Conservation (phyloP, 1,284 basidiomycete genomes). For the Leccinum solheimii region DNA sequence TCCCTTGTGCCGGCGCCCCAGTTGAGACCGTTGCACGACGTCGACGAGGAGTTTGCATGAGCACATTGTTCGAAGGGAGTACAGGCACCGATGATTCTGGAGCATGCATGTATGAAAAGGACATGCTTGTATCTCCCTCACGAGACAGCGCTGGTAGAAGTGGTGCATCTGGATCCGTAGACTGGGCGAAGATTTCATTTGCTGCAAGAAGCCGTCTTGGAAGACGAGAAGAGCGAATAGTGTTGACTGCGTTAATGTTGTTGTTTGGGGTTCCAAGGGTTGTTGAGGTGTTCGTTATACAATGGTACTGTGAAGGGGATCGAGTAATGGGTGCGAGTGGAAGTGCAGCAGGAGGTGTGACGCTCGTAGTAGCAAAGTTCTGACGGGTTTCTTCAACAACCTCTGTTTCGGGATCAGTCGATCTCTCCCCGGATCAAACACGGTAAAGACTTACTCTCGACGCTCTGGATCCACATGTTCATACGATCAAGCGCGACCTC, state of each 20-base stretch:
- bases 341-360: conserved; percentile 54
- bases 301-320: conserved; percentile 42
- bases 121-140: conserved; percentile 24
- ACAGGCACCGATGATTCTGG: conserved; percentile 25
- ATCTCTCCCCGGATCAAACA: background rate
- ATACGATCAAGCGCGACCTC: conserved; percentile 61
- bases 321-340: conserved; percentile 56
- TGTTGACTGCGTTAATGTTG: conserved; percentile 16
- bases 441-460: conserved; percentile 62
- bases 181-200: conserved; percentile 64
- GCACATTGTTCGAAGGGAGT: conserved; percentile 25
- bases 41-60: conserved; percentile 50
- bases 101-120: conserved; percentile 21
- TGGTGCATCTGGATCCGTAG: conserved; percentile 38
- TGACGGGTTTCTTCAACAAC: conserved; percentile 75
- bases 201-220: conserved; percentile 65
- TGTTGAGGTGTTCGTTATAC: conserved; percentile 3
- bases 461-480: conserved; percentile 74
- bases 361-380: conserved; percentile 56
- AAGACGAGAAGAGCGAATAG: conserved; percentile 49
- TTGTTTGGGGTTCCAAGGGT: conserved; percentile 3
- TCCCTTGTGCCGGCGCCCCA: conserved; percentile 49
- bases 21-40: conserved; percentile 69
- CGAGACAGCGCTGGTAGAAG: conserved; percentile 32
- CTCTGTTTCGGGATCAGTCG: conserved; percentile 42